These are phyloP conservation scores for Cystofilobasidium macerans DNA, from an alignment of 768 basidiomycete genomes.

Conservation along the genomic window DNA sequence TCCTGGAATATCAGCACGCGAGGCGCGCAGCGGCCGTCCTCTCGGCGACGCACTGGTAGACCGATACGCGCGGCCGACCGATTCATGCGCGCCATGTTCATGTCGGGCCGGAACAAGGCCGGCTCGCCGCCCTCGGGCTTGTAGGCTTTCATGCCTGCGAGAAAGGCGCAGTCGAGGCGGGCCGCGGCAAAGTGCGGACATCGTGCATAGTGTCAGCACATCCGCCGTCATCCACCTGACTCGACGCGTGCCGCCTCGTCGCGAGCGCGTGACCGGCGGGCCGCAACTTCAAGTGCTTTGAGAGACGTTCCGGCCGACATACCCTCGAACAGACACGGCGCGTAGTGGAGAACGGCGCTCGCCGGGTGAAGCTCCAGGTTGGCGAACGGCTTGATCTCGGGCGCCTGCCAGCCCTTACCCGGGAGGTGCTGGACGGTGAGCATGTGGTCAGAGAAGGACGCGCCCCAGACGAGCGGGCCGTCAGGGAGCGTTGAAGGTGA, in stretches of 20 bases:
- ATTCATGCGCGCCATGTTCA: slow-evolving; percentile 32
- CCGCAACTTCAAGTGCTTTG: no score
- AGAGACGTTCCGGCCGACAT: no score
- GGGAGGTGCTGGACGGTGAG: slow-evolving; percentile 60
- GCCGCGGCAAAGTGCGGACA: not conserved
- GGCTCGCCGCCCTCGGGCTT: slow-evolving; percentile 20
- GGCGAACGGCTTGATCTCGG: slow-evolving; percentile 75
- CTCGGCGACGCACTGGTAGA: slow-evolving; percentile 25
- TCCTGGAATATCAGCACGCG: not conserved
- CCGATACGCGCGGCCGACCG: slow-evolving; percentile 27
- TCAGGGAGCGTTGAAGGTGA: slow-evolving; percentile 16
- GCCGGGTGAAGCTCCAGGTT: slow-evolving; percentile 66
- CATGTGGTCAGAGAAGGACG: slow-evolving; percentile 84
- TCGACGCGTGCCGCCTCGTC: not conserved
- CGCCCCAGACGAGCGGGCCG: slow-evolving; percentile 58
- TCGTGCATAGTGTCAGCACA: not conserved
- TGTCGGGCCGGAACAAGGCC: slow-evolving; percentile 29
- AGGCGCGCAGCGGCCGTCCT: not conserved
- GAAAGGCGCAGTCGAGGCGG: not conserved
- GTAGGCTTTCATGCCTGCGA: slow-evolving; percentile 31
- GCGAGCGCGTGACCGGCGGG: no score
- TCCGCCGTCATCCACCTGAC: not conserved
- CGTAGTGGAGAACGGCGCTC: slow-evolving; percentile 47
- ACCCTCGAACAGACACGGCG: slow-evolving; percentile 26
- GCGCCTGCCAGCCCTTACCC: slow-evolving; percentile 67